Percentiles rank a stretch among this genome's conserved stretches.
Evolutionary conservation across 345 rosid genomes (phyloP).

Genomic region (Hypericum perforatum): DNA sequence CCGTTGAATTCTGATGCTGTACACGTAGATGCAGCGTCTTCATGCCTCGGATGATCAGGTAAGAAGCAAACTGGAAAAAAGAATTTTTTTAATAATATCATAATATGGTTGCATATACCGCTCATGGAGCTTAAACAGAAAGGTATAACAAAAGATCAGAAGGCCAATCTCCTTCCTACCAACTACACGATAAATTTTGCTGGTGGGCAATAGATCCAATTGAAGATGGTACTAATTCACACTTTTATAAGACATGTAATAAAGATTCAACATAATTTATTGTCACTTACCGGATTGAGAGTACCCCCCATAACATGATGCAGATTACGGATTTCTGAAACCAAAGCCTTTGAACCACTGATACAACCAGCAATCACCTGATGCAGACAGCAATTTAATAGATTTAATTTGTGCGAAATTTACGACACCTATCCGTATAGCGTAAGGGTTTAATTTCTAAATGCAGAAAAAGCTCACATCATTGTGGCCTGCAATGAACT

Average conservation of each 20-base stretch:
- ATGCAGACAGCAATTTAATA: constrained; percentile 5
- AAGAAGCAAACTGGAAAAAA: constrained; percentile 65
- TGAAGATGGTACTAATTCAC: no score
- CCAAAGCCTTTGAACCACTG: constrained; percentile 64
- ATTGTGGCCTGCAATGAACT: constrained; percentile 91
- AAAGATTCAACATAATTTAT: no score
- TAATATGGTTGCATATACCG: background rate
- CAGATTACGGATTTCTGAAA: constrained; percentile 70
- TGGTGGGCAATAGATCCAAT: no score
- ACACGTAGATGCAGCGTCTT: constrained; percentile 99
- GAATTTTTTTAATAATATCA: constrained; percentile 7
- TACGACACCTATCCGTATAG: background rate
- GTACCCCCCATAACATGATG: constrained; percentile 93
- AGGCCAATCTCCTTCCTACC: constrained; percentile 5
- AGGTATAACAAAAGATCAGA: background rate
- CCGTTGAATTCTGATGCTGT: constrained; percentile 92
- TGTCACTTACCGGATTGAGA: constrained; percentile 69
- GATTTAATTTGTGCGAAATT: background rate
- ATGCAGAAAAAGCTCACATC: constrained; percentile 46
- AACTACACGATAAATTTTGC: background rate
- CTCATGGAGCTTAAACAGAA: background rate
- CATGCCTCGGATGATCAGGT: constrained; percentile 95
- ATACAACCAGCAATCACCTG: constrained; percentile 97
- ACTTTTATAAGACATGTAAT: no score
- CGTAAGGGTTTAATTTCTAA: constrained; percentile 2